Base-by-base conservation (phyloP, 352 stramenopile species). In the Phytophthora crassamura region DNA sequence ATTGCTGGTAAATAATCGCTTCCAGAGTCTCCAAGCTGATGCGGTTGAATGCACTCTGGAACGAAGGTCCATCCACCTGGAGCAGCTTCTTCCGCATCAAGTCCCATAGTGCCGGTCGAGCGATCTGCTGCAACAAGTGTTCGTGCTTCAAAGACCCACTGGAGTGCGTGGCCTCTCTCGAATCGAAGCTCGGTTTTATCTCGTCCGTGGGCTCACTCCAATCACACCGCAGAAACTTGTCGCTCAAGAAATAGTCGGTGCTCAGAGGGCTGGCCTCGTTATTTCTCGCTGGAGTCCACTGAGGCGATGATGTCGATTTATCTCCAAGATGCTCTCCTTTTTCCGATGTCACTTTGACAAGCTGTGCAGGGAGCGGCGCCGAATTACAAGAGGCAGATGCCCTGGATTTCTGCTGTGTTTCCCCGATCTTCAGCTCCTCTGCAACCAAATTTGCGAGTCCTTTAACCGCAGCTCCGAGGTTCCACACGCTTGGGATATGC, bases 11-110 rank as follows among this genome's bases (percentile, higher is more conserved):
- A 12, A 86, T 64, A 28, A 87, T 75, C 5, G 78, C 65, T 60
- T 85, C 66, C 8, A 90, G 28, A 11, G 69, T 45, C 20, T 89
- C 74, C 34, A 88, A 65, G 12, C 67, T 76, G 15, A 88, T 42
- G 6, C 41, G 33, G 20, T 74, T 39, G 3, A 86, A 45, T 15
- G 58, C 69, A 32, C 35, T 64, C 18, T 67, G 38, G 39, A 82
- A 61, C 43, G 62, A 69, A 15, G 59, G 43, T 25, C 52, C 25
- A 30, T 72, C 55, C 14, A 79, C 71, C 39, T 65, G 69, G 30
- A 85, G 43, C 20, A 85, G 41, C 35, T 80, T 85, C 41, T 85
- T 85, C 7, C 72, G 64, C 38, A 69, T 71, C 25, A 85, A 71
- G 34, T 82, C 74, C 77, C 77, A 85, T 20, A 85, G 32, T 12